Base-by-base conservation (phyloP, 148 eudicot species). In the Fagopyrum tataricum region DNA sequence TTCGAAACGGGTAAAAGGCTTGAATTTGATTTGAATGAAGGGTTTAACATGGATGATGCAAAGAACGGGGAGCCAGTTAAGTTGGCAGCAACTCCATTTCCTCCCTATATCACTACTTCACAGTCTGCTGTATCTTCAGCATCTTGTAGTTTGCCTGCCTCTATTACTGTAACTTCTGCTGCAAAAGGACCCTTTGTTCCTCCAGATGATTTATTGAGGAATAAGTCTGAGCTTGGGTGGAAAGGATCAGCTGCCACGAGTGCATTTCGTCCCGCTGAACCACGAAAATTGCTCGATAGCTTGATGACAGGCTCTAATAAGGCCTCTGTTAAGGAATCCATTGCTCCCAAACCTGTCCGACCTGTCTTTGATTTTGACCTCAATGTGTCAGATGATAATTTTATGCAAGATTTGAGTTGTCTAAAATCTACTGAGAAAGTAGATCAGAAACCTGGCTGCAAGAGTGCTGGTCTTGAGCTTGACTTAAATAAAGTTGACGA, bases 241-340 rank as follows among this genome's bases (percentile, higher is more conserved):
- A 94, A 84, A 77, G 98, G 98, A 58, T 91, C 97, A 51, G 98
- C 98, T 76, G 95, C 93, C 13, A 94, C 97, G 9, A 94, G 98
- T 84, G 98, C 98, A 44, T 94, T 94, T 75, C 91, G 91, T 26
- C 97, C 98, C 0, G 98, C 98, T 48, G 98, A 91, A 70, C 98
- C 97, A 26, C 74, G 98, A 70, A 94, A 85, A 74, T 70, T 71
- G 26, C 13, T 69, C 64, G 92, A 90, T 46, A 46, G 47, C 75
- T 76, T 46, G 72, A 73, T 81, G n/a, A 21, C 55, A 7, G 68
- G 51, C 49, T 3, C 80, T 13, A 47, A 37, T 49, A 77, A 67
- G 70, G 43, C 43, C 15, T 15, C 70, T 37, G 43, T 77, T 70
- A 88, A 80, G 70, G 75, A 6, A 56, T 72, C 79, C 37, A 7